Conservation (phyloP, 2,329 filamentous ascomycete species). For the Exophiala sp. region DNA sequence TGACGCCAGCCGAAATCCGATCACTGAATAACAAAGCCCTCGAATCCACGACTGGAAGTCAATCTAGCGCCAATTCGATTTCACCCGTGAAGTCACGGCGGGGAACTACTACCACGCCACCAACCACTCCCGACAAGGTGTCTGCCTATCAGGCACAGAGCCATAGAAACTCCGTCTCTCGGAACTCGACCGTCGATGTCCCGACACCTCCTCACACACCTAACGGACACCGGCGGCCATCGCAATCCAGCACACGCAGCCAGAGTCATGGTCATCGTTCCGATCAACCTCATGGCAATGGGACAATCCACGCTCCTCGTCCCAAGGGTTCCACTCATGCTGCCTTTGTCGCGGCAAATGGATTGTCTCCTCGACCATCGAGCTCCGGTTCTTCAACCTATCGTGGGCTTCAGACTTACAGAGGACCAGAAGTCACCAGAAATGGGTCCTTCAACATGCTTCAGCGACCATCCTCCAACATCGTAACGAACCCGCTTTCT, state of each 20-base stretch:
- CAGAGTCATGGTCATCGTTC: constrained; percentile 1
- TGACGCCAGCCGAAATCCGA: constrained; percentile 28
- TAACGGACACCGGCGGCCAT: constrained; percentile 16
- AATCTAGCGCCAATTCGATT: constrained; percentile 19
- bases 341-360: constrained; percentile 18
- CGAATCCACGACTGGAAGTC: constrained; percentile 21
- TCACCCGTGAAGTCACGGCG: constrained; percentile 15
- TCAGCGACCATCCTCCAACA: constrained; percentile 22
- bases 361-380: constrained; percentile 22
- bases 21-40: constrained; percentile 26
- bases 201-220: constrained; percentile 24
- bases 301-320: constrained; percentile 23
- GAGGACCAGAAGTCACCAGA: constrained; percentile 28
- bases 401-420: constrained; percentile 24
- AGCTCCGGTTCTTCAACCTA: constrained; percentile 26
- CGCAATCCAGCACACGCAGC: constrained; percentile 20
- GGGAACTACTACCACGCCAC: constrained; percentile 21
- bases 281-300: constrained; percentile 9
- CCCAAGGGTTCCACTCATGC: constrained; percentile 23
- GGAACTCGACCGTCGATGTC: constrained; percentile 15
- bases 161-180: constrained; percentile 11
- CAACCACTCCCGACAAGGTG: constrained; percentile 16
- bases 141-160: constrained; percentile 5
- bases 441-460: constrained; percentile 28
- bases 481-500: constrained; percentile 28